phyloP scores from a whole-genome alignment of 1,139 yeast species.

The Yamadazyma diospyri region DNA sequence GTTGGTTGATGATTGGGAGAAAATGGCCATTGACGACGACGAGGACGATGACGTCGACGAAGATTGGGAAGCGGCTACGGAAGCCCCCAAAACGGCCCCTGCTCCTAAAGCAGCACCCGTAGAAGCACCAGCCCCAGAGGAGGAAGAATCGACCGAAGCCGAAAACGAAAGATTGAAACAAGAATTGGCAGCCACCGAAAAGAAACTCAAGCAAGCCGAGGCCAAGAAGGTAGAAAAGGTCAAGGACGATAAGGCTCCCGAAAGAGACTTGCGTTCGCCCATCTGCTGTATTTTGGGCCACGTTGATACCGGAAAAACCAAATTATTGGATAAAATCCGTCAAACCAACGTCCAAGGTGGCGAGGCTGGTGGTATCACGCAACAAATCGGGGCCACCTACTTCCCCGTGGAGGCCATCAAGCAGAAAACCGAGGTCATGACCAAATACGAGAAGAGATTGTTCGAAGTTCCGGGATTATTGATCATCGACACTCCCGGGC shows the following conservation, averaged over 20 bases:
- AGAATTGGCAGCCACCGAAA: constrained; percentile 8
- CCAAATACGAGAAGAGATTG: constrained; percentile 74
- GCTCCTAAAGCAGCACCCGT: constrained; percentile 16
- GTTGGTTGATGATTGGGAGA: constrained; percentile 65
- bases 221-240: constrained; percentile 16
- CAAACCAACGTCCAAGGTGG: constrained; percentile 99
- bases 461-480: constrained; percentile 96
- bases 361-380: constrained; percentile 99
- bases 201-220: constrained; percentile 12
- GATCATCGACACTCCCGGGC: constrained; percentile 98
- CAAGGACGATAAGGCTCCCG: constrained; percentile 19
- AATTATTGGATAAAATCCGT: constrained; percentile 91
- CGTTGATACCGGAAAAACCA: constrained; percentile 99
- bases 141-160: constrained; percentile 20
- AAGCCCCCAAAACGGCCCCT: constrained; percentile 16
- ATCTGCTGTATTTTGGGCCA: constrained; percentile 99
- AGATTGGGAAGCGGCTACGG: constrained; percentile 44
- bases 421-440: constrained; percentile 89
- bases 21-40: constrained; percentile 42
- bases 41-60: constrained; percentile 25
- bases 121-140: constrained; percentile 18
- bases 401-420: constrained; percentile 95
- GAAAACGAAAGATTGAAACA: constrained; percentile 12
- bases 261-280: constrained; percentile 84
- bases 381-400: constrained; percentile 99